These are phyloP conservation scores for Penicillium rolfsii DNA, from an alignment of 2,329 filamentous ascomycete genomes.

Conservation along the genomic window DNA sequence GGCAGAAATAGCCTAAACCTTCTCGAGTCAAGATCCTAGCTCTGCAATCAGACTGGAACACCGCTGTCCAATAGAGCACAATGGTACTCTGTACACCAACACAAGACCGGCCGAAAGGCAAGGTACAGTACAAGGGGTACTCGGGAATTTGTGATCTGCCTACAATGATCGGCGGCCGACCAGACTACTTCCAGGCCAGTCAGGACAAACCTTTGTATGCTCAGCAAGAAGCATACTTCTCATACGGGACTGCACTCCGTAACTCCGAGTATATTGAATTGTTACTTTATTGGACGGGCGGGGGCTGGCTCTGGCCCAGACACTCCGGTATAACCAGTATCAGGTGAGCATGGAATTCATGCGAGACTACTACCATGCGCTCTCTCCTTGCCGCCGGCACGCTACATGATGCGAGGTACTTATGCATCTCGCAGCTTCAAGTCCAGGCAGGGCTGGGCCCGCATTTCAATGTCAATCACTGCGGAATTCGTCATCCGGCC, in stretches of 20 bases:
- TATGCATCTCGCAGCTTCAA: background rate
- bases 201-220: background rate
- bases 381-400: slow-evolving; percentile 1
- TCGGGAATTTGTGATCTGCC: too few relatives aligned
- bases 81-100: background rate
- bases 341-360: background rate
- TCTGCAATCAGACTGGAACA: background rate
- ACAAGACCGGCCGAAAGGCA: background rate
- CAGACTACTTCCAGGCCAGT: background rate
- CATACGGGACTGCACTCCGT: background rate
- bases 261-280: background rate
- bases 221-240: background rate
- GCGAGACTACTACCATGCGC: background rate
- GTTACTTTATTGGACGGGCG: background rate
- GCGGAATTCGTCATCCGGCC: slow-evolving; percentile 5
- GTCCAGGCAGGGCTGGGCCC: background rate
- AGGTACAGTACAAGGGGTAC: background rate
- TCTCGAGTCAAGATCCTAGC: slow-evolving; percentile 13
- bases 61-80: background rate
- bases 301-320: background rate
- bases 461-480: background rate
- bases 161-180: background rate
- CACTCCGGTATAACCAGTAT: too few relatives aligned
- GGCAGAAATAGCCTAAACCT: slow-evolving; percentile 9
- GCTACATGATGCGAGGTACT: background rate